phyloP scores from a whole-genome alignment of 257 asterid species.

The Ophiorrhiza pumila region DNA sequence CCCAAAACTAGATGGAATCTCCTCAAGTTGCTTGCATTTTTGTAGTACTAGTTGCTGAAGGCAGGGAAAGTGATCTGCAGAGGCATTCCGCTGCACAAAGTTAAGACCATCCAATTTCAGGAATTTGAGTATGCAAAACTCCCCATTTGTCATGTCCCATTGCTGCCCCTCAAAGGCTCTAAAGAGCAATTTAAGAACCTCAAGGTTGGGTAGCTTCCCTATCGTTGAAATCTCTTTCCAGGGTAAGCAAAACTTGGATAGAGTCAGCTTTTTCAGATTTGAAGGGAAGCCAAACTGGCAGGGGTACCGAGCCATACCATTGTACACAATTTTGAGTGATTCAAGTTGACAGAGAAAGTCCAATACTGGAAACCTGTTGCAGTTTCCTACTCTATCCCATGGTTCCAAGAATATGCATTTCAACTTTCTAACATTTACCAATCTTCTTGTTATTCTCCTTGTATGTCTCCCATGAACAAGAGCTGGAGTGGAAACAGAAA shows the following conservation, averaged over 20 bases:
- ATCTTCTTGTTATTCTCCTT: background rate
- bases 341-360: slow-evolving; percentile 1
- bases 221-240: background rate
- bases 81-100: background rate
- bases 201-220: slow-evolving; percentile 1
- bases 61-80: background rate
- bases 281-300: slow-evolving; percentile 7
- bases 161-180: background rate
- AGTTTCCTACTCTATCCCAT: background rate
- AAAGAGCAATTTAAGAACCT: slow-evolving; percentile 3
- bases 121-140: slow-evolving; percentile 6
- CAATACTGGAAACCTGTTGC: background rate
- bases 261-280: slow-evolving; percentile 11
- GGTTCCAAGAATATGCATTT: background rate
- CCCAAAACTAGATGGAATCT: background rate
- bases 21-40: background rate
- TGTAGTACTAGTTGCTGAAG: background rate
- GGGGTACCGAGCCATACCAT: background rate
- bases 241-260: background rate
- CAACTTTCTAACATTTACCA: background rate
- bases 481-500: background rate
- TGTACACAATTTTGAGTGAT: background rate
- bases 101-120: background rate
- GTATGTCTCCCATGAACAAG: background rate
- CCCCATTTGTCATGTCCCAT: slow-evolving; percentile 11